These are phyloP conservation scores for Stagonosporopsis tanaceti DNA, from an alignment of 2,329 filamentous ascomycete genomes.

Conservation along the genomic window DNA sequence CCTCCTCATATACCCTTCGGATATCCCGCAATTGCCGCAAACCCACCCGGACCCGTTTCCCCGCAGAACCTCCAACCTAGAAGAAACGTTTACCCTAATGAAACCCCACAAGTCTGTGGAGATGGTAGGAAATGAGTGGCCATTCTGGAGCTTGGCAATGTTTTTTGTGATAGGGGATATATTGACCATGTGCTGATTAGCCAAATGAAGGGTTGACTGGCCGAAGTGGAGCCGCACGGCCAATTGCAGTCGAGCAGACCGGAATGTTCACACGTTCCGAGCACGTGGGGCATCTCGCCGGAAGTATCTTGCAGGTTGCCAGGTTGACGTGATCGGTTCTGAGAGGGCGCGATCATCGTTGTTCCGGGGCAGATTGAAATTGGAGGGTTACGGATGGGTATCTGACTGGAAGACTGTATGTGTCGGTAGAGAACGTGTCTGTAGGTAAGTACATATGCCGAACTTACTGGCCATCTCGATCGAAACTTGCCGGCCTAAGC, in stretches of 20 bases:
- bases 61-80: background rate
- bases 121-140: background rate
- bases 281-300: slow-evolving; percentile 18
- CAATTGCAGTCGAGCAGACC: background rate
- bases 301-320: slow-evolving; percentile 25
- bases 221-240: background rate
- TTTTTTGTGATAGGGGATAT: background rate
- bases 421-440: background rate
- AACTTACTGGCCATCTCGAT: no score
- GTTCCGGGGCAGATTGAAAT: background rate
- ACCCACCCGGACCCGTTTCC: background rate
- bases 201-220: background rate
- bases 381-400: background rate
- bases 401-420: no score
- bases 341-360: no score
- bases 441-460: background rate
- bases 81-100: background rate
- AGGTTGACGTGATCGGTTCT: no score
- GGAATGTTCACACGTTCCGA: background rate
- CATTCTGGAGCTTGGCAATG: background rate
- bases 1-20: background rate
- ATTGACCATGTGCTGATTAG: background rate
- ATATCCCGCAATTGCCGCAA: background rate
- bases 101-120: background rate
- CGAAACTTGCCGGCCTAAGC: background rate